These are phyloP conservation scores for Alternaria solani DNA, from an alignment of 2,329 filamentous ascomycete genomes.

Conservation along the genomic window DNA sequence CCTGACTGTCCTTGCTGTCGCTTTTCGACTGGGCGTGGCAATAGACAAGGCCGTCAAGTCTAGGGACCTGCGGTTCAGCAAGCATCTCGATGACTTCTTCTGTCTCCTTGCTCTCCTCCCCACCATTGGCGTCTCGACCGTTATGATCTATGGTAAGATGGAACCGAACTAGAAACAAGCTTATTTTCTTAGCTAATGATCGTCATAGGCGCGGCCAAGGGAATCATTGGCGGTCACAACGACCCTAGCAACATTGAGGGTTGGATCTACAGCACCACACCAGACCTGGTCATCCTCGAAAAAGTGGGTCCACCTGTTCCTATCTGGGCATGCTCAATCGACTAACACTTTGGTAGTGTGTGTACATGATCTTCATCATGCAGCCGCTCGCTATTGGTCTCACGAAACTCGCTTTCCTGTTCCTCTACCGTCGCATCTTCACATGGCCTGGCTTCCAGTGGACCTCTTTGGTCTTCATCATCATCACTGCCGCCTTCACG, in stretches of 20 bases:
- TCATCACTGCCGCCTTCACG: conserved; percentile 5
- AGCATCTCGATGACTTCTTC: conserved; percentile 12
- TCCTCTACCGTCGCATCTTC: conserved; percentile 16
- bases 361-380: conserved; percentile 18
- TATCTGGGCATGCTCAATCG: neutral
- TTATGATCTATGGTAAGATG: conserved; percentile 14
- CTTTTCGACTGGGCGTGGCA: neutral
- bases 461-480: conserved; percentile 3
- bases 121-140: conserved; percentile 9
- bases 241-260: conserved; percentile 5
- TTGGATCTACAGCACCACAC: conserved; percentile 13
- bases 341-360: conserved; percentile 3
- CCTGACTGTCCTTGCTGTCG: conserved; percentile 1
- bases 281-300: conserved; percentile 9
- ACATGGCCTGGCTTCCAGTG: conserved; percentile 9
- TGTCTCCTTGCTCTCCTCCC: conserved; percentile 12
- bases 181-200: neutral
- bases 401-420: conserved; percentile 14
- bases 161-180: neutral
- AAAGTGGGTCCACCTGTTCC: neutral
- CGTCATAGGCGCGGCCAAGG: conserved; percentile 5
- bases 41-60: neutral
- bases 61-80: neutral
- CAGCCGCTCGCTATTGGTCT: conserved; percentile 13
- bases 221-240: conserved; percentile 14